Evolutionary conservation across 148 eudicot genomes (phyloP), one percentile per base, ranked within the genome.

Genomic region (Vaccinium vitisidaea): DNA sequence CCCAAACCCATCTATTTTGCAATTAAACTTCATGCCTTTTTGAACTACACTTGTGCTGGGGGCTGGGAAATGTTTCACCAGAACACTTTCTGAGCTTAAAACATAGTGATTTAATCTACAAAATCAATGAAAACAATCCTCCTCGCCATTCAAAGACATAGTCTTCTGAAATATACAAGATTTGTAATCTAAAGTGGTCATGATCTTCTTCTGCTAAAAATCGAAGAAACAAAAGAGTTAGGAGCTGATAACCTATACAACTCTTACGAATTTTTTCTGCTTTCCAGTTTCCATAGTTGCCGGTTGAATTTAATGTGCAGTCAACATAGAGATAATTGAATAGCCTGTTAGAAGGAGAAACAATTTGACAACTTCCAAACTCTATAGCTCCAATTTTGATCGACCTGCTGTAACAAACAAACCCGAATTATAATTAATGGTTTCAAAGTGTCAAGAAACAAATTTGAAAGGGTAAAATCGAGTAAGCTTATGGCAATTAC

Each of bases 201-300:
- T 27, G 36, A 88, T 85, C 89, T 92, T 93, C 94, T 92, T 92
- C 96, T 92, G 85, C 89, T 91, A 94, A 94, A 94, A 94, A 84
- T 89, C 93, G 95, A 93, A 93, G 96, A 93, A 63, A 94, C 93
- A 89, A 92, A 25, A 91, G 80, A 87, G 93, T 92, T 86, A 89
- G 92, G 91, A 88, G 83, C 90, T 88, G 86, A 50, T 73, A 85
- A 90, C 92, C 94, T 93, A 90, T 93, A 93, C 95, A 91, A 92
- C 88, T 88, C 90, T 55, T 67, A 25, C 11, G 63, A 81, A 85
- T 77, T 87, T 88, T 75, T 63, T 84, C 75, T 73, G 49, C 58
- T 79, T 75, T 53, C 73, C 80, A 70, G 77, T 88, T 88, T 49
- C 48, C 23, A 13, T 56, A 54, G 75, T 78, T 61, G 54, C 87